phyloP scores from a whole-genome alignment of 148 eudicot species.

The Vaccinium darrowii region DNA sequence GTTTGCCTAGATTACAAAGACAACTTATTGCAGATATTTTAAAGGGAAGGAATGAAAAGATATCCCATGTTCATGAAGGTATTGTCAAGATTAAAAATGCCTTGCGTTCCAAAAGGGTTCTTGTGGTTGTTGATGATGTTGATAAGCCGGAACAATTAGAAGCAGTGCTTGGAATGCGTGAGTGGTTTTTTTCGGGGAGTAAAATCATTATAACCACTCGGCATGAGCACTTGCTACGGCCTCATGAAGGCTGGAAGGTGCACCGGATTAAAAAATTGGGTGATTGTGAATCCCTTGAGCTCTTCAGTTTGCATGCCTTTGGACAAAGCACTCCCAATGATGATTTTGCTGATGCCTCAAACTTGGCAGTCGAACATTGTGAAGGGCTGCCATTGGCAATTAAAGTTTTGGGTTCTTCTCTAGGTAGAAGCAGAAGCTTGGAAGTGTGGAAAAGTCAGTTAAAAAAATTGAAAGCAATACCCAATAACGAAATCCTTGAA shows the following conservation, averaged over 20 bases:
- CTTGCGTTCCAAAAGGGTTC: background rate
- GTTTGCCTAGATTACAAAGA: background rate
- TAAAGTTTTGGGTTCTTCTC: background rate
- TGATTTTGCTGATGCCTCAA: background rate
- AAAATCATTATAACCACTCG: background rate
- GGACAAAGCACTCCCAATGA: background rate
- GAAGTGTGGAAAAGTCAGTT: background rate
- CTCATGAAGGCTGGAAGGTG: background rate
- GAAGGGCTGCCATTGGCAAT: background rate
- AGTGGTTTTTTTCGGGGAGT: background rate
- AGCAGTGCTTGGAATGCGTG: background rate
- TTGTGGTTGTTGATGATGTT: background rate
- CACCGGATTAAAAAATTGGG: background rate
- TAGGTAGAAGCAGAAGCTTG: background rate
- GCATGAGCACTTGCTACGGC: background rate
- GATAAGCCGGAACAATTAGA: background rate
- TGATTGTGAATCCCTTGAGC: background rate
- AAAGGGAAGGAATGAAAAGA: background rate
- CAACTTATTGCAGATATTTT: background rate
- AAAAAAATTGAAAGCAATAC: background rate
- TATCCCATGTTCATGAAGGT: background rate
- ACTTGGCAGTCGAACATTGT: background rate
- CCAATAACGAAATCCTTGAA: background rate
- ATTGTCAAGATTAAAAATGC: background rate
- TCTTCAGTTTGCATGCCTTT: background rate